These are phyloP conservation scores for Tricholoma furcatifolium DNA, from an alignment of 768 basidiomycete genomes.

Conservation along the genomic window DNA sequence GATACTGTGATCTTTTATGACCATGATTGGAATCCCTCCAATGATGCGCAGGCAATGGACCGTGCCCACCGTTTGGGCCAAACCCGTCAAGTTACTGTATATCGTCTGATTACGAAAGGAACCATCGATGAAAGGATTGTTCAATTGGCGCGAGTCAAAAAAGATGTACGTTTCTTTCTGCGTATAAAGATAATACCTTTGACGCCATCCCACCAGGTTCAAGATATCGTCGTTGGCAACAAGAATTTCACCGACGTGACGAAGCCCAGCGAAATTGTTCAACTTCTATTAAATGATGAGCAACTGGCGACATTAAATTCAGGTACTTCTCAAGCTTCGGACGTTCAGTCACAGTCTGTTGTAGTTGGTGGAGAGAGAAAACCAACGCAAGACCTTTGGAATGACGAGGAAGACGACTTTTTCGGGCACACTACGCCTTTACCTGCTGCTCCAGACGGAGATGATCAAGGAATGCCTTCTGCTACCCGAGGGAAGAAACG, in stretches of 20 bases:
- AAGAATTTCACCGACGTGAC: slow-evolving; percentile 92
- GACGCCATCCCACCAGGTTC: slow-evolving; percentile 63
- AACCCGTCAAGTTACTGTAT: slow-evolving; percentile 96
- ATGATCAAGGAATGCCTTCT: slow-evolving; percentile 34
- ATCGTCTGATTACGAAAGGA: slow-evolving; percentile 89
- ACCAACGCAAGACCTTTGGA: slow-evolving; percentile 69
- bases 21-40: slow-evolving; percentile 96
- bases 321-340: slow-evolving; percentile 34
- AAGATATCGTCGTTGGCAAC: slow-evolving; percentile 98
- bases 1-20: slow-evolving; percentile 97
- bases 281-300: slow-evolving; percentile 90
- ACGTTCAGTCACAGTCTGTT: slow-evolving; percentile 24
- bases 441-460: slow-evolving; percentile 25
- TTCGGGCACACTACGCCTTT: slow-evolving; percentile 57
- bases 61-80: slow-evolving; percentile 96
- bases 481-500: slow-evolving; percentile 42
- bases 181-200: slow-evolving; percentile 2
- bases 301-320: slow-evolving; percentile 75
- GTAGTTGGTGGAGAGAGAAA: slow-evolving; percentile 32
- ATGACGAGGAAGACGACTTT: slow-evolving; percentile 86
- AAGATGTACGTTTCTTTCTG: slow-evolving; percentile 64
- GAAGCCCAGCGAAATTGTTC: slow-evolving; percentile 96
- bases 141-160: slow-evolving; percentile 93
- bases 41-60: slow-evolving; percentile 98
- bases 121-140: slow-evolving; percentile 98